Evolutionary conservation across 2,329 filamentous ascomycete species (phyloP).

Genomic region (Westerdykella ornata): DNA sequence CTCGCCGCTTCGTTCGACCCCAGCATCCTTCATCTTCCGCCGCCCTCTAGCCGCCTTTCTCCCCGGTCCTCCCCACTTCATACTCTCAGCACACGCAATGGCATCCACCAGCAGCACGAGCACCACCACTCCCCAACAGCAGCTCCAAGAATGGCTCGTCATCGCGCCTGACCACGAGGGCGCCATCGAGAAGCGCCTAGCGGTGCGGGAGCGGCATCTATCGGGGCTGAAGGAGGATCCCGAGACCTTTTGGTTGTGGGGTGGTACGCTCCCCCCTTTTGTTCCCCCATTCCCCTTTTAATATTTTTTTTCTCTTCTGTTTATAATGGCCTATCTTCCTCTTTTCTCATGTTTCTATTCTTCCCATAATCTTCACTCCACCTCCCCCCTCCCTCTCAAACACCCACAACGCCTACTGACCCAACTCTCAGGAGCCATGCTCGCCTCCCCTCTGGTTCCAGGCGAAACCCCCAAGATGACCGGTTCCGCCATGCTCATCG

Average conservation of each 20-base stretch:
- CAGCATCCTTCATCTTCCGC: too few relatives aligned
- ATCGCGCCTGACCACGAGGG: slow-evolving; percentile 43
- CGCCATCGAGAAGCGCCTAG: slow-evolving; percentile 40
- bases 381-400: too few relatives aligned
- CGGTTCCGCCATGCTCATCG: slow-evolving; percentile 63
- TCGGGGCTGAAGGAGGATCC: slow-evolving; percentile 23
- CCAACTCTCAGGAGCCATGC: slow-evolving; percentile 25
- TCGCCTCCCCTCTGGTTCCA: slow-evolving; percentile 46
- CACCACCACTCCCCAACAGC: slow-evolving; percentile 3
- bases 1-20: too few relatives aligned
- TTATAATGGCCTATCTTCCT: neutral
- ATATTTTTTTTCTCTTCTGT: neutral
- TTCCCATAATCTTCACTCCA: neutral
- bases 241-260: slow-evolving; percentile 32
- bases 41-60: too few relatives aligned
- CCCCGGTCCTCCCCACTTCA: too few relatives aligned
- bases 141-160: slow-evolving; percentile 45
- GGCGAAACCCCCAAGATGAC: slow-evolving; percentile 60
- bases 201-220: slow-evolving; percentile 36
- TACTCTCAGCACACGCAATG: slow-evolving; percentile 15
- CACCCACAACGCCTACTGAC: too few relatives aligned
- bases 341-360: neutral
- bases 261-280: slow-evolving; percentile 21
- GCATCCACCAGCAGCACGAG: slow-evolving; percentile 11
- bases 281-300: neutral